Conservation (phyloP, 495 filamentous ascomycete species). For the Talaromyces nanjingensis region DNA sequence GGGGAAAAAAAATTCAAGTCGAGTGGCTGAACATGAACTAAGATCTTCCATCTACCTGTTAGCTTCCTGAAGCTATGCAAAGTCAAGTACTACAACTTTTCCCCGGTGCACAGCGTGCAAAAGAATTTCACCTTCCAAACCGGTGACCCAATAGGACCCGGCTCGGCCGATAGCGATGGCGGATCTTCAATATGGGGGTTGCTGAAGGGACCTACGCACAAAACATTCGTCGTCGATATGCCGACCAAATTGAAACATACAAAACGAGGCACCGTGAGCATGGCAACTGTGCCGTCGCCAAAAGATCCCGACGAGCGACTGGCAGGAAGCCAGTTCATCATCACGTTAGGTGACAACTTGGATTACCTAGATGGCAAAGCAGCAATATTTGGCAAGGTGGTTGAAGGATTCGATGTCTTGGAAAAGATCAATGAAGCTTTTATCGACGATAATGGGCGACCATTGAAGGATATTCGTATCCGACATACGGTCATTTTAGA, state of each 20-base stretch:
- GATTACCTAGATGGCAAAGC: constrained; percentile 87
- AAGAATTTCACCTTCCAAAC: constrained; percentile 92
- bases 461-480: constrained; percentile 86
- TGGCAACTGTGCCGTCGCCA: constrained; percentile 76
- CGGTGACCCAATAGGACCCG: constrained; percentile 84
- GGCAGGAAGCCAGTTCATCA: constrained; percentile 82
- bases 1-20: constrained; percentile 8
- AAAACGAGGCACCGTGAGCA: constrained; percentile 85
- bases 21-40: constrained; percentile 44
- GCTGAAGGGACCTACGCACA: constrained; percentile 61
- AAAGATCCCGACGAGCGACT: constrained; percentile 73
- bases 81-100: constrained; percentile 96
- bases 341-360: constrained; percentile 79
- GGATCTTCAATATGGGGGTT: constrained; percentile 88
- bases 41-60: constrained; percentile 33
- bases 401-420: constrained; percentile 84
- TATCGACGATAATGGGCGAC: constrained; percentile 74
- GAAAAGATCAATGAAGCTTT: constrained; percentile 92
- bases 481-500: constrained; percentile 85
- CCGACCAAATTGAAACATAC: constrained; percentile 78
- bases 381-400: constrained; percentile 89
- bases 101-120: constrained; percentile 80
- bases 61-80: constrained; percentile 98
- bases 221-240: constrained; percentile 76
- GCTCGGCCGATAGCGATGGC: constrained; percentile 75